Conservation (phyloP, 148 eudicot species). For the Fagopyrum tataricum region DNA sequence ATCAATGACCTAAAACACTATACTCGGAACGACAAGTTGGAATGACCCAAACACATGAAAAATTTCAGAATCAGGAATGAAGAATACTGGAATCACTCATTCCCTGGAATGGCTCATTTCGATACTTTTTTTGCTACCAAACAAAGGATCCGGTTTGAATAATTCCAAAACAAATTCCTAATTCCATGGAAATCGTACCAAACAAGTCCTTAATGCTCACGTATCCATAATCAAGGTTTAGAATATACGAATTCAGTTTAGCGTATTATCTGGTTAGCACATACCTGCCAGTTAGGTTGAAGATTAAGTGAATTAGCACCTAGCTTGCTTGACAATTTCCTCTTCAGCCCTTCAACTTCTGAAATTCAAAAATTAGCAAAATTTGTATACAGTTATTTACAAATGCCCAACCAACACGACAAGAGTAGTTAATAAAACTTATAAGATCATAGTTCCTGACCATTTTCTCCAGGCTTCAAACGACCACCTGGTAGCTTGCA, state of each 20-base stretch:
- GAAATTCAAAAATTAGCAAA: background rate
- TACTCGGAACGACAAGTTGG: no score
- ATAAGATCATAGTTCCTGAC: conserved; percentile 13
- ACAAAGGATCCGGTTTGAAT: no score
- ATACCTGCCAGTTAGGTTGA: conserved; percentile 50
- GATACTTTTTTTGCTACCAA: no score
- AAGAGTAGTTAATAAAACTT: background rate
- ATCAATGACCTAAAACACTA: no score
- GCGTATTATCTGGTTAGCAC: background rate
- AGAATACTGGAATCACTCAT: no score
- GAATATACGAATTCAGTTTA: background rate
- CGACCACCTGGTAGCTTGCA: conserved; percentile 99
- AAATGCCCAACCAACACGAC: background rate
- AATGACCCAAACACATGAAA: no score
- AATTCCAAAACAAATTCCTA: no score
- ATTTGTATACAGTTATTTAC: background rate
- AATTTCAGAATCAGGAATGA: no score
- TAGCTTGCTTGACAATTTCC: conserved; percentile 43
- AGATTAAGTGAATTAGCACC: conserved; percentile 31
- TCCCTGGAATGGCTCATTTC: no score
- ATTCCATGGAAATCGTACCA: no score
- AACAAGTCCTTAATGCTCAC: background rate
- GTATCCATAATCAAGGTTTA: background rate
- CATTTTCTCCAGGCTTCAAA: conserved; percentile 85
- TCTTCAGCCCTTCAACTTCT: conserved; percentile 45